Base-by-base conservation (phyloP, 2,329 filamentous ascomycete species). In the Apiospora hydei region DNA sequence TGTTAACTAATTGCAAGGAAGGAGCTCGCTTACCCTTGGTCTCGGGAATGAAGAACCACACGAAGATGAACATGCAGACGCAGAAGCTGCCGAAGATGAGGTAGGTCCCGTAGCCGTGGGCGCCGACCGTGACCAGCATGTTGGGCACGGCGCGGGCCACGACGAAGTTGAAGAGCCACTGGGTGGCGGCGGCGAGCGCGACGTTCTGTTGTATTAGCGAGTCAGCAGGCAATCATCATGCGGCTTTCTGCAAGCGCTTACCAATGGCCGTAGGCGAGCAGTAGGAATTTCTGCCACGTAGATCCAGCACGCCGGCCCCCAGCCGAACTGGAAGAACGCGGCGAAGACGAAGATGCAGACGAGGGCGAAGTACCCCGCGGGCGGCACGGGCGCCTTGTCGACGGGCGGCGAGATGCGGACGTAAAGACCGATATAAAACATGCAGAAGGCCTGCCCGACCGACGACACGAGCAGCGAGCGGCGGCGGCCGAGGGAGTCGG, bases 271-370 rank as follows among this genome's bases (percentile, higher is more conserved):
- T n/a, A 82, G 75, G 24, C 91, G 84, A 0, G 89, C 88, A 4
- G 89, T 88, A 0, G 90, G 90, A 74, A 92, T 92, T 80, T 93
- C 91, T 4, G 88, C 88, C 4, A 91, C 87, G 74, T 92, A 88
- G 75, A 81, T 81, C 90, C 90, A 92, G 82, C 89, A 91, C 24
- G 89, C 89, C 0, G 89, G 89, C 0, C 90, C 90, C 90, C 90
- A 92, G 4, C 88, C 88, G 72, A 89, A 88, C 74, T 91, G 88
- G 84, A 92, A 93, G 82, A 90, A 90, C 1, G 86, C 88, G 0
- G 90, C 91, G 76, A 93, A 93, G 24, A 93, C 82, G 82, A 91
- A 93, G 71, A 93, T 90, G 78, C 88, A 91, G 69, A 91, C 87
- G 0, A 93, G 84, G 0, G 91, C 90, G 53, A 91, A 84, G 79